Evolutionary conservation across 139 green algal genomes (phyloP), one percentile per base, ranked within the genome.

Genomic region (Picochlorum sp.): DNA sequence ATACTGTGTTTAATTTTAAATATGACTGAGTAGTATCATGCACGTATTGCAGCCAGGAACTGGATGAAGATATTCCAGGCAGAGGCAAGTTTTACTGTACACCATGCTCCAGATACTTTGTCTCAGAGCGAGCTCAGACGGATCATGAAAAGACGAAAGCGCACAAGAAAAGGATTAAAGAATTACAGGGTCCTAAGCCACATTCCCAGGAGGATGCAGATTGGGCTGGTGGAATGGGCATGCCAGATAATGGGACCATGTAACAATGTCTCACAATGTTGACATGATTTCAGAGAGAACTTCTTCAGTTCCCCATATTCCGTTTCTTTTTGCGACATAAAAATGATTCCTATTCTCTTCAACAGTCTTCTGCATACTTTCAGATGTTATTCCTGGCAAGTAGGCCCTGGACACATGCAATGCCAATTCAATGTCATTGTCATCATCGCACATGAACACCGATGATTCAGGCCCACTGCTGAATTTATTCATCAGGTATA

Each of bases 151-250:
- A 47, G 0, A 90, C 79, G 52, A 90, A 87, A 74, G 78, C 80
- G 1, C 87, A 95, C 70, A 90, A 88, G 55, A 76, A 83, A 52
- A 82, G 63, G 71, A 77, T 83, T 6, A 90, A 92, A 66, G 68
- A 77, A 73, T 72, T 95, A n/a, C 49, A 74, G 63, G 78, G 65
- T n/a, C 75, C 69, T 2, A 71, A 75, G 67, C 88, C 88, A 31
- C 88, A 95, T 76, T 85, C 86, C 55, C 80, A 92, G 65, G 45
- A 54, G 2, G 88, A 95, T 59, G 86, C 88, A n/a, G 88, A 93
- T 26, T 72, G 72, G 60, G 88, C 88, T 14, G 81, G 66, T 1
- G 80, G 82, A 50, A 87, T 94, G 81, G 88, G 85, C 2, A 57
- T 70, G 9, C 69, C 85, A 47, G 85, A 94, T 70, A 92, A 95